Evolutionary conservation across 2,329 filamentous ascomycete species (phyloP), one percentile per base, ranked within the genome.

Genomic region (Fusarium gaditjirri): DNA sequence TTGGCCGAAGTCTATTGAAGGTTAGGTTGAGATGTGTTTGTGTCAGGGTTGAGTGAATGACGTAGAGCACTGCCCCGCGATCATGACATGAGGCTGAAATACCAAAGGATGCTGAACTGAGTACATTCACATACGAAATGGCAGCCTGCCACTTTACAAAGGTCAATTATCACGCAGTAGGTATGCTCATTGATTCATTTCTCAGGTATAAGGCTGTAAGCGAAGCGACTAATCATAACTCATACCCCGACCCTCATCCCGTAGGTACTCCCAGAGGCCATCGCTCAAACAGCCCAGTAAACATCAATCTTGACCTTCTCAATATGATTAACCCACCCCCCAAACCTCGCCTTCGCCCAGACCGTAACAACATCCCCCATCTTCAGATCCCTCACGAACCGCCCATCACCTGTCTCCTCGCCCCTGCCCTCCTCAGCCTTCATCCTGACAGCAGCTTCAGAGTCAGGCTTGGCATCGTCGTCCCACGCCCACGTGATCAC

Each of bases 301-400:
- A 91, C 82, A 63, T 88, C 86, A 35, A 91, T 80, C 76, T 83
- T 82, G 5, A 87, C 85, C 17, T 79, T 82, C 50, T 86, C 77
- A 14, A 91, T 77, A 17, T 79, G 57, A 68, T 91, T 91, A 3
- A 59, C 49, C 90, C 90, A 92, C 0, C 80, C 85, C 0, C 76
- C 78, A 61, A 88, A 91, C 64, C 89, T 84, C 5, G 88, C 84
- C 78, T 87, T 89, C 2, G 81, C 89, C 89, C 89, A 91, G 4
- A 91, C 75, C 0, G 89, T 91, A 16, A 91, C 80, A 23, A 89
- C 85, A 71, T 92, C 90, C 2, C 90, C 90, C n/a, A 89, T 71
- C 71, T 84, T 85, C 71, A 92, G 75, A 49, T 80, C 82, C 21
- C 86, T 84, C 38, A 92, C 85, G 77, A 90, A 91, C 41, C 84